Evolutionary conservation across 257 asterid genomes (phyloP).

Genomic region (Ilex aquifolium): DNA sequence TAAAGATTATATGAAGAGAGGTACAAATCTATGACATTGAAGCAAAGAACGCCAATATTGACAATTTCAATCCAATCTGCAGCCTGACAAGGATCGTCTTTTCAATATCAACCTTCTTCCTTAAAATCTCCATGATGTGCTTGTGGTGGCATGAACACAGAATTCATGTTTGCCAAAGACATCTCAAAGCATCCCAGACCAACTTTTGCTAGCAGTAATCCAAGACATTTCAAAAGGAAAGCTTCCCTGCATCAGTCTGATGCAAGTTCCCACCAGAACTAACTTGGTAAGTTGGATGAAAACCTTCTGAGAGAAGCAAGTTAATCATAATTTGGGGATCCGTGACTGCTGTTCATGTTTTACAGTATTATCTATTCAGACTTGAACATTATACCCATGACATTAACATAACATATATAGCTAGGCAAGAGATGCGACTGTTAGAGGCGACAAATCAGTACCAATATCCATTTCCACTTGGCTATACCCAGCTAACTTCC

Average conservation of each 20-base stretch:
- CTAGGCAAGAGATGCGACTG: constrained; percentile 15
- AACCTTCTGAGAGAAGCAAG: no score
- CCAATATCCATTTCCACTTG: constrained; percentile 11
- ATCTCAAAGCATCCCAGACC: neutral
- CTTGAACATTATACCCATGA: no score
- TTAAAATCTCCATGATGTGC: neutral
- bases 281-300: neutral
- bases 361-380: no score
- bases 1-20: no score
- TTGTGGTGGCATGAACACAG: neutral
- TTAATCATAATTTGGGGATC: neutral
- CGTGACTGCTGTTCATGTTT: neutral
- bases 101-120: neutral
- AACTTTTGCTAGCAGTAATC: no score
- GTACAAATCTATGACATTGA: no score
- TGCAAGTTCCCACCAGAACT: no score
- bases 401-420: neutral
- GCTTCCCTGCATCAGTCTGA: neutral
- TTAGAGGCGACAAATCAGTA: constrained; percentile 4
- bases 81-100: neutral
- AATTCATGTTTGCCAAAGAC: neutral
- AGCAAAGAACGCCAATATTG: no score
- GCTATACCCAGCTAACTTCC: constrained; percentile 40
- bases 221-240: neutral
- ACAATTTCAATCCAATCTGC: neutral